Base-by-base conservation (phyloP, 2,329 filamentous ascomycete genomes). In the Xylariaceae sp. region DNA sequence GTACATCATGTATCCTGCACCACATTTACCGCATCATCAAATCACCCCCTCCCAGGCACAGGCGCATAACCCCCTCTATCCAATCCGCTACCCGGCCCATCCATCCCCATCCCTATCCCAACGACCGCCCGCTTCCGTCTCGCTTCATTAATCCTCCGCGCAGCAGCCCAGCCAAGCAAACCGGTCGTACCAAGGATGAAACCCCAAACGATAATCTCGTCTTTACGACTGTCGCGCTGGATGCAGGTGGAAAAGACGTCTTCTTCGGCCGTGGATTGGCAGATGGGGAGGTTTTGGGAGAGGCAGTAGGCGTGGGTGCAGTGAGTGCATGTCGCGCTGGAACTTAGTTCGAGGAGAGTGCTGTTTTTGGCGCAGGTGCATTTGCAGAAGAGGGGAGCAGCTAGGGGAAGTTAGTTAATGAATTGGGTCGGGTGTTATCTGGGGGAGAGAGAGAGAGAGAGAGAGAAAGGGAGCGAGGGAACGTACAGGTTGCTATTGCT, bases 291-390 rank as follows among this genome's bases (percentile, higher is more conserved):
- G 62, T 75, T 78, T 61, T 83, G 77, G 45, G 72, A 71, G 6
- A 85, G 76, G 68, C 83, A 86, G 64, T 85, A 86, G 55, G 79
- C 79, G 67, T 83, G 83, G 59, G 83, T 86, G 71, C 83, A 86
- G 59, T 82, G 79, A 31, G 77, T 73, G 70, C 83, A 86, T 3
- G 77, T 62, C 4, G 26, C 68, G 55, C 75, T 70, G 3, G 78
- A 76, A n/a, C 76, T 79, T 7, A 85, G 76, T 11, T 79, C 76
- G 65, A 86, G 84, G 64, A 86, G 84, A 61, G 82, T 86, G 75
- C 80, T 84, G 73, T 86, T 86, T 63, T 80, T 81, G 73, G 84
- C 84, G 73, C 83, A 86, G 62, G 81, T 86, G 72, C 83, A 86
- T 76, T 86, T 86, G 76, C 83, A 86, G 68, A 86, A 86, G 1